A percentile compares a stretch with the other conserved stretches of the same genome.
Evolutionary conservation across 2,329 filamentous ascomycete species (phyloP).

Genomic region (Lasiodiplodia hormozganensis): DNA sequence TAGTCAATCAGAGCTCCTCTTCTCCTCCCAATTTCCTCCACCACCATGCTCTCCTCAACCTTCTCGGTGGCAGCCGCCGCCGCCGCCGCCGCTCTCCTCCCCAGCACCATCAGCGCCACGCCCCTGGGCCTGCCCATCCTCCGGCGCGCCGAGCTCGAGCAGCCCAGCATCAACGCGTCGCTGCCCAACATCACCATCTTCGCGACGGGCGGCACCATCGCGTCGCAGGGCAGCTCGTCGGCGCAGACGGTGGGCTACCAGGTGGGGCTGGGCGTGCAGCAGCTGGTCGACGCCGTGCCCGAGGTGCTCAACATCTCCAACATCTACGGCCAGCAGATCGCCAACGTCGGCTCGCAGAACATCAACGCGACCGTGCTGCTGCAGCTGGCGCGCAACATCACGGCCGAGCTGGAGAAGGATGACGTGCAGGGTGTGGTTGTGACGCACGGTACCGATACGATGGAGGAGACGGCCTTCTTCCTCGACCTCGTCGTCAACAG

Average conservation of each 20-base stretch:
- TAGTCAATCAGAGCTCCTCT: neutral
- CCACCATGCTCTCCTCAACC: constrained; percentile 15
- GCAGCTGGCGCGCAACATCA: constrained; percentile 57
- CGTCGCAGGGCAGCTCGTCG: constrained; percentile 57
- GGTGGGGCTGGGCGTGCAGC: constrained; percentile 57
- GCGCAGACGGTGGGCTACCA: constrained; percentile 64
- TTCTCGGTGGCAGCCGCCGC: constrained; percentile 1
- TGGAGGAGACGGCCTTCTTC: constrained; percentile 71
- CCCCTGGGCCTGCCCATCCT: constrained; percentile 6
- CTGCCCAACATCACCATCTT: constrained; percentile 65
- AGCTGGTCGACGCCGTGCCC: constrained; percentile 63
- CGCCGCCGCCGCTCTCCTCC: neutral
- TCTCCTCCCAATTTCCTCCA: neutral
- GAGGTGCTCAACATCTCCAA: constrained; percentile 63
- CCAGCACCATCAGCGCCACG: neutral
- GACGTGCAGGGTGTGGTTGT: constrained; percentile 60
- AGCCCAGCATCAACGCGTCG: constrained; percentile 50
- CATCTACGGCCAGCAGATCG: constrained; percentile 56
- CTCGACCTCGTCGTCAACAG: constrained; percentile 64
- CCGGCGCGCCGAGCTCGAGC: constrained; percentile 20
- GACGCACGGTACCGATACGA: constrained; percentile 70
- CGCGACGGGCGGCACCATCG: constrained; percentile 66
- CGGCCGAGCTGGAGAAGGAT: constrained; percentile 55
- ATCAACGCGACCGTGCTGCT: constrained; percentile 59
- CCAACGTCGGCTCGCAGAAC: constrained; percentile 44